Evolutionary conservation across 148 eudicot genomes (phyloP).

Genomic region (Selenicereus undatus): DNA sequence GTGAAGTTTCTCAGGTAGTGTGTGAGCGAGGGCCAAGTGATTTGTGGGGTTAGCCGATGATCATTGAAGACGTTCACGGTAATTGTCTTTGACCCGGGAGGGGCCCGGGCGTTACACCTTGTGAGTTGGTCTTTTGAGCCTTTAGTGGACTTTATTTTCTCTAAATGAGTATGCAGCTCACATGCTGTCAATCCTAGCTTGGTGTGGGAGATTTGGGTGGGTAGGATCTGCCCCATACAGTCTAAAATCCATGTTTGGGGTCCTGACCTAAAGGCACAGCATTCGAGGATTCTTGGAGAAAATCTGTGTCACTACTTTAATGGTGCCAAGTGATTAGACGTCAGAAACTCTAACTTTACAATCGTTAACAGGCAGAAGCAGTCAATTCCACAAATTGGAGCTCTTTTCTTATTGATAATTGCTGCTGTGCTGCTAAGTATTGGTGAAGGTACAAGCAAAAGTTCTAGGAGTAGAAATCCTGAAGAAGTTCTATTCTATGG

Average conservation of each 20-base stretch:
- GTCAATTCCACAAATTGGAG: conserved; percentile 94
- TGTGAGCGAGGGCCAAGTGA: too few relatives aligned
- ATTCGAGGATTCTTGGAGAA: not conserved
- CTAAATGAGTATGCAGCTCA: not conserved
- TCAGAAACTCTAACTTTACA: not conserved
- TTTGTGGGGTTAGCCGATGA: too few relatives aligned
- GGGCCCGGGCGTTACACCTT: too few relatives aligned
- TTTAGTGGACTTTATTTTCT: not conserved
- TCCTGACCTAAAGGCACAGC: not conserved
- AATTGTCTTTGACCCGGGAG: too few relatives aligned
- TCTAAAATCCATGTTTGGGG: not conserved
- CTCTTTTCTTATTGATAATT: conserved; percentile 73
- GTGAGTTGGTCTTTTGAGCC: not conserved
- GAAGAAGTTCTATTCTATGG: conserved; percentile 74
- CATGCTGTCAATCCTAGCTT: not conserved
- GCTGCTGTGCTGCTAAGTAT: conserved; percentile 90
- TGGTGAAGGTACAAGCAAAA: conserved; percentile 94
- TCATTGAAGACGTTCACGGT: too few relatives aligned
- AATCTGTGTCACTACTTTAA: not conserved
- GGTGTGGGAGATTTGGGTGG: not conserved
- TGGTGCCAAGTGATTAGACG: not conserved
- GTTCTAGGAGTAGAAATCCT: conserved; percentile 52
- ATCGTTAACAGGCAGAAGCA: conserved; percentile 74
- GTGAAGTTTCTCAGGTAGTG: too few relatives aligned
- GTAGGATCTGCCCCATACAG: not conserved